These are phyloP conservation scores for Aspergillus ochraceus DNA, from an alignment of 2,329 filamentous ascomycete genomes.

Conservation along the genomic window DNA sequence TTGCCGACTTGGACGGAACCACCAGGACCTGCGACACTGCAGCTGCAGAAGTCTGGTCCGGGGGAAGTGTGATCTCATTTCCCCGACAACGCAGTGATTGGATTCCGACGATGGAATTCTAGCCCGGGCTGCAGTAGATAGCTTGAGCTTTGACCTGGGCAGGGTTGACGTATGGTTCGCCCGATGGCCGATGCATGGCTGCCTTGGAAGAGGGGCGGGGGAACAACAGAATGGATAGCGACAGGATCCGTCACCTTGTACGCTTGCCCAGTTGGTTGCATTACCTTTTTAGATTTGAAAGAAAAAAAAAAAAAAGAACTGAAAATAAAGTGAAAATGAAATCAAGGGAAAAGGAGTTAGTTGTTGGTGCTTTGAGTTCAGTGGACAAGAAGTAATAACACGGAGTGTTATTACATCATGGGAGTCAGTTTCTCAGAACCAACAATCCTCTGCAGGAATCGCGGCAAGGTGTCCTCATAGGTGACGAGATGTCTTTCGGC, in stretches of 20 bases:
- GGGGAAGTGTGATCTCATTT: neutral
- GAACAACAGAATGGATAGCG: neutral
- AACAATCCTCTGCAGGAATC: neutral
- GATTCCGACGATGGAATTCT: constrained; percentile 1
- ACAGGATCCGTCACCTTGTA: neutral
- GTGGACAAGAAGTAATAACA: neutral
- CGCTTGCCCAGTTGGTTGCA: neutral
- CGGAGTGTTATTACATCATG: neutral
- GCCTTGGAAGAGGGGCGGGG: constrained; percentile 10
- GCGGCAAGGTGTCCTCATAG: neutral
- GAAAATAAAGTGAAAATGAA: too few species aligned
- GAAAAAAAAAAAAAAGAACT: too few species aligned
- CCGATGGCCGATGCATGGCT: constrained; percentile 9
- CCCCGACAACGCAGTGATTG: constrained; percentile 5
- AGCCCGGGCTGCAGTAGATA: constrained; percentile 7
- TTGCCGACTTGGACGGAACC: constrained; percentile 44
- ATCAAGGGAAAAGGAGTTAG: neutral
- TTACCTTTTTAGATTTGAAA: neutral
- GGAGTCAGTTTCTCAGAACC: neutral
- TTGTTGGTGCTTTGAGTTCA: neutral
- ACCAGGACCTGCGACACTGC: neutral
- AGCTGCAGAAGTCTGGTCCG: neutral
- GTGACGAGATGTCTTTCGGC: neutral
- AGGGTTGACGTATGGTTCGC: constrained; percentile 11
- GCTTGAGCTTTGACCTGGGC: constrained; percentile 16